These are phyloP conservation scores for Mucor lusitanicus DNA, from an alignment of 371 early-diverging fungal genomes.

Conservation along the genomic window DNA sequence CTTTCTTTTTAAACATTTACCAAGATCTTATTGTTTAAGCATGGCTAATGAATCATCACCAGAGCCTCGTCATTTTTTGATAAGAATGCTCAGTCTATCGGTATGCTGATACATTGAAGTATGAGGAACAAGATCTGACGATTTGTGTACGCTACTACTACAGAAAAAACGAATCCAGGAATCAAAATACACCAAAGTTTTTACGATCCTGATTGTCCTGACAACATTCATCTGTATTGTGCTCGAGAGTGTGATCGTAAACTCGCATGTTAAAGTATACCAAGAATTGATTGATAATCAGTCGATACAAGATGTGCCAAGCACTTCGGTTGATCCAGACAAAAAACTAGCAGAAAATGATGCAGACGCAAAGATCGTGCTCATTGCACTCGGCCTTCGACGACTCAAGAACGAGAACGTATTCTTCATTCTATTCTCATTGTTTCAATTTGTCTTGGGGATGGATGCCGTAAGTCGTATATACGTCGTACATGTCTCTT, in stretches of 20 bases:
- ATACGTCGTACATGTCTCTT: not conserved
- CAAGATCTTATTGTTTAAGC: not conserved
- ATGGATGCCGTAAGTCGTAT: slow-evolving; percentile 45
- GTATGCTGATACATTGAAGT: not conserved
- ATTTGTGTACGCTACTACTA: not conserved
- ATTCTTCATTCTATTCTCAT: slow-evolving; percentile 45
- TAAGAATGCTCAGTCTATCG: not conserved
- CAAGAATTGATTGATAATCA: slow-evolving; percentile 10
- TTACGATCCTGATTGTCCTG: slow-evolving; percentile 22
- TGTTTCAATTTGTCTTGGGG: slow-evolving; percentile 50
- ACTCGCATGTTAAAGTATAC: slow-evolving; percentile 30
- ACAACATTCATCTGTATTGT: slow-evolving; percentile 43
- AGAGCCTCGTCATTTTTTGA: not conserved
- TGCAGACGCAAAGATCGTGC: slow-evolving; percentile 21
- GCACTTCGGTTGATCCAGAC: slow-evolving; percentile 12
- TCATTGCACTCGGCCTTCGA: slow-evolving; percentile 20
- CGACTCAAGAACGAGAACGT: slow-evolving; percentile 51
- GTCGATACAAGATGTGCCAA: not conserved
- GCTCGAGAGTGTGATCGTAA: slow-evolving; percentile 39
- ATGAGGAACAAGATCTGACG: not conserved
- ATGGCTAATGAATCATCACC: not conserved
- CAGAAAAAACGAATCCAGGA: slow-evolving; percentile 30
- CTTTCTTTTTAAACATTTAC: not conserved
- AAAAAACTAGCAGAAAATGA: not conserved
- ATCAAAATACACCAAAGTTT: slow-evolving; percentile 36